Conservation (phyloP, 2,329 filamentous ascomycete genomes). For the Fusarium anthophilum region DNA sequence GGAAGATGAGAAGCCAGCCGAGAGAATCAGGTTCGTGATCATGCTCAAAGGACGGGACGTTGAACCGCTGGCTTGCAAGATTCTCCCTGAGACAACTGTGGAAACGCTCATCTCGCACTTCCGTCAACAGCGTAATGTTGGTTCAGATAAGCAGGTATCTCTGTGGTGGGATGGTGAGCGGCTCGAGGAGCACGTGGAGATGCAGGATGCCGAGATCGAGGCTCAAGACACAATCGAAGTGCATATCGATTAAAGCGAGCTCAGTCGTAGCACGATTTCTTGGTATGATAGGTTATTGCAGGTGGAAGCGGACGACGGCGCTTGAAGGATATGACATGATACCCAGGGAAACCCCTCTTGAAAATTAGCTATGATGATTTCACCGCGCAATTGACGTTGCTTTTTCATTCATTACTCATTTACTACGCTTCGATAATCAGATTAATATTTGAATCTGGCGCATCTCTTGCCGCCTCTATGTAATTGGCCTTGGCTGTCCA, state of each 20-base stretch:
- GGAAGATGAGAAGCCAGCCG: constrained; percentile 39
- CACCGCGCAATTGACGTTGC: background rate
- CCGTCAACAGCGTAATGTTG: constrained; percentile 62
- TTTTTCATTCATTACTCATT: background rate
- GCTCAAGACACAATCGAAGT: constrained; percentile 83
- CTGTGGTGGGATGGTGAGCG: constrained; percentile 81
- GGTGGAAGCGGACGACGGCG: constrained; percentile 1
- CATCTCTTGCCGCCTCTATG: constrained; percentile 13
- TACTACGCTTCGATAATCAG: background rate
- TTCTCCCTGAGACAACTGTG: constrained; percentile 65
- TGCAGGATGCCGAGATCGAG: constrained; percentile 75
- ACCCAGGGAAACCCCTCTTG: constrained; percentile 39
- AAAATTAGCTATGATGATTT: constrained; percentile 6
- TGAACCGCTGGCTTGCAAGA: constrained; percentile 61
- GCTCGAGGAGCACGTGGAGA: constrained; percentile 66
- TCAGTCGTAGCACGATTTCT: background rate
- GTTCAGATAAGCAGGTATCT: constrained; percentile 62
- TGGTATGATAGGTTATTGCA: background rate
- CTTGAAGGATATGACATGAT: constrained; percentile 43
- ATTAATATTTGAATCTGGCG: constrained; percentile 14
- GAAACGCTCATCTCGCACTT: constrained; percentile 71
- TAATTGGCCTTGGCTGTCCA: constrained; percentile 8
- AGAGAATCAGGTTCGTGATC: constrained; percentile 56
- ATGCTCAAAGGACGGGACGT: constrained; percentile 63
- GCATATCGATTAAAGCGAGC: constrained; percentile 46